These are phyloP conservation scores for Tephrocybe sp. DNA, from an alignment of 768 basidiomycete species.

Conservation along the genomic window DNA sequence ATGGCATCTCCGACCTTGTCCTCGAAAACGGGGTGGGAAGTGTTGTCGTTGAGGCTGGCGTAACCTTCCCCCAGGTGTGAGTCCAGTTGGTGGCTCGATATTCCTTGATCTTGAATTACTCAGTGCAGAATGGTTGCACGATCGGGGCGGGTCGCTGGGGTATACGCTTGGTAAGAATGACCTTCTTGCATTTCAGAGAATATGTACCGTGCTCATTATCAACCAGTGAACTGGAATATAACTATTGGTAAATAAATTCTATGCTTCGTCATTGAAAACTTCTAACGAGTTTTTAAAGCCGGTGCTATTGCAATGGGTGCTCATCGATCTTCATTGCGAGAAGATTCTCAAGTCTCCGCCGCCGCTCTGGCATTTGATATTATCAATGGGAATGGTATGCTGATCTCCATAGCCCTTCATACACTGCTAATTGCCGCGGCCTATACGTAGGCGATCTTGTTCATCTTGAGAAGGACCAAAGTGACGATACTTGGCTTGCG, in stretches of 20 bases:
- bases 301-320: conserved; percentile 40
- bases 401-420: neutral
- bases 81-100: neutral
- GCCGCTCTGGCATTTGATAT: conserved; percentile 35
- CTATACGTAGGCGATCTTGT: conserved; percentile 29
- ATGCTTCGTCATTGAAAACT: neutral
- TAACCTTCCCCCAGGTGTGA: conserved; percentile 36
- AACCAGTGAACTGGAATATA: conserved; percentile 38
- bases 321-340: conserved; percentile 38
- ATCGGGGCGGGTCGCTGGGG: conserved; percentile 29
- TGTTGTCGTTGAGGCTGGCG: conserved; percentile 36
- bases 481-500: conserved; percentile 35
- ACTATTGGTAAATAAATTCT: conserved; percentile 28
- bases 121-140: conserved; percentile 36
- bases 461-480: conserved; percentile 30
- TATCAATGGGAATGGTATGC: conserved; percentile 33
- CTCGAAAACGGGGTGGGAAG: conserved; percentile 26
- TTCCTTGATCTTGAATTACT: neutral
- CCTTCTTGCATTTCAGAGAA: neutral
- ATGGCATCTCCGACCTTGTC: conserved; percentile 30
- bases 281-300: conserved; percentile 16
- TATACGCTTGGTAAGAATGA: conserved; percentile 30
- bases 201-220: neutral
- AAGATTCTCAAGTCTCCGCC: conserved; percentile 36
- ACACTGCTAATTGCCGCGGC: neutral